phyloP scores from a whole-genome alignment of 1,139 yeast species.

The Lodderomyces beijingensis region DNA sequence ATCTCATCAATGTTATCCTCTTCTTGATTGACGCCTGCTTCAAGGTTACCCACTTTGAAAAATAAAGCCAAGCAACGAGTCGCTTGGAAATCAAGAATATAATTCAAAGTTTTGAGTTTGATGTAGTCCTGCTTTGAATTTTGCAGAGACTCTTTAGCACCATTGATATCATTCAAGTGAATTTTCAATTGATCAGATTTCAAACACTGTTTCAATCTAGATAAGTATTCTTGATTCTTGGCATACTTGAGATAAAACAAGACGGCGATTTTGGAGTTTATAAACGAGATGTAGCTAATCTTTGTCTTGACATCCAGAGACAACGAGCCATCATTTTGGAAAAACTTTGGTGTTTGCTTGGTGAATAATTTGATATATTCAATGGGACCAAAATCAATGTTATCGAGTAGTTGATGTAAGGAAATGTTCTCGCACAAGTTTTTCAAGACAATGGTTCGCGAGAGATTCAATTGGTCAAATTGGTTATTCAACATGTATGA shows the following conservation, averaged over 20 bases:
- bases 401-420: constrained; percentile 29
- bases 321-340: neutral
- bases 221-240: constrained; percentile 25
- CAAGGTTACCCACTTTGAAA: constrained; percentile 13
- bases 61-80: constrained; percentile 32
- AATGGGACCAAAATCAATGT: constrained; percentile 41
- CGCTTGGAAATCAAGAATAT: constrained; percentile 38
- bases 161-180: constrained; percentile 23
- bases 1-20: constrained; percentile 6
- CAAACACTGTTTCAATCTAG: constrained; percentile 22
- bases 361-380: constrained; percentile 38
- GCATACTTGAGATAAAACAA: constrained; percentile 33
- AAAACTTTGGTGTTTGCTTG: constrained; percentile 19
- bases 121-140: constrained; percentile 29
- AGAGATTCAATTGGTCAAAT: constrained; percentile 11
- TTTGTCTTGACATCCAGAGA: constrained; percentile 13
- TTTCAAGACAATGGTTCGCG: constrained; percentile 36
- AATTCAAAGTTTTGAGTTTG: constrained; percentile 40
- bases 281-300: constrained; percentile 37
- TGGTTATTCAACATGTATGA: neutral
- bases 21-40: constrained; percentile 5
- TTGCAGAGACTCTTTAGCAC: constrained; percentile 6
- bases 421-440: constrained; percentile 26
- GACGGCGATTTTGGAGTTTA: constrained; percentile 33
- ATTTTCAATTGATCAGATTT: constrained; percentile 31